phyloP scores from a whole-genome alignment of 768 basidiomycete genomes.

The Macrolepiota dolichaula region DNA sequence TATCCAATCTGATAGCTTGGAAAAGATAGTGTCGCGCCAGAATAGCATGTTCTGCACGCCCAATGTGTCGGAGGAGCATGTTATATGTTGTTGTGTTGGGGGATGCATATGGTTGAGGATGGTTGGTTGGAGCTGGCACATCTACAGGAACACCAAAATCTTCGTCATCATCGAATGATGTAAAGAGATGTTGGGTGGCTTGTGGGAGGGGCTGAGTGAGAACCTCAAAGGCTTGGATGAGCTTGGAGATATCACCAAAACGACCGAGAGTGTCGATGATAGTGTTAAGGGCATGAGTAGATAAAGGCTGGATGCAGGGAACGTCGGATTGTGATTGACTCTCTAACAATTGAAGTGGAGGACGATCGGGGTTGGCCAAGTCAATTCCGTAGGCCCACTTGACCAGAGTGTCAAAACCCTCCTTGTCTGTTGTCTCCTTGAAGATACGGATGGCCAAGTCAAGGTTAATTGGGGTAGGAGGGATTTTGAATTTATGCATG shows the following conservation, averaged over 20 bases:
- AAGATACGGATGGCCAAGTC: slow-evolving; percentile 69
- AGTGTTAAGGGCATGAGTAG: slow-evolving; percentile 68
- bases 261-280: slow-evolving; percentile 69
- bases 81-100: slow-evolving; percentile 71
- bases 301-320: slow-evolving; percentile 42
- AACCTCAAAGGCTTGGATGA: slow-evolving; percentile 76
- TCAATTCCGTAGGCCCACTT: slow-evolving; percentile 76
- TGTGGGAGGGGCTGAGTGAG: slow-evolving; percentile 68
- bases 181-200: slow-evolving; percentile 42
- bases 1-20: slow-evolving; percentile 48
- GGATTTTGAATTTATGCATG: slow-evolving; percentile 48
- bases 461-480: slow-evolving; percentile 56
- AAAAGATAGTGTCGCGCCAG: slow-evolving; percentile 67
- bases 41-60: slow-evolving; percentile 40
- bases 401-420: slow-evolving; percentile 57
- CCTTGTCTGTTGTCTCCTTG: slow-evolving; percentile 57
- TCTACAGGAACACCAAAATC: slow-evolving; percentile 50
- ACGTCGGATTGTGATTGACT: slow-evolving; percentile 3
- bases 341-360: slow-evolving; percentile 46
- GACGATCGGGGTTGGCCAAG: slow-evolving; percentile 67
- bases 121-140: slow-evolving; percentile 25
- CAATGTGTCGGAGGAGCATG: slow-evolving; percentile 57
- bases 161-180: slow-evolving; percentile 69
- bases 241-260: slow-evolving; percentile 54
- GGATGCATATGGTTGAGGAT: slow-evolving; percentile 38